Evolutionary conservation across 192 early-diverging fungal genomes (phyloP).

Genomic region (Umbelopsis sp.): DNA sequence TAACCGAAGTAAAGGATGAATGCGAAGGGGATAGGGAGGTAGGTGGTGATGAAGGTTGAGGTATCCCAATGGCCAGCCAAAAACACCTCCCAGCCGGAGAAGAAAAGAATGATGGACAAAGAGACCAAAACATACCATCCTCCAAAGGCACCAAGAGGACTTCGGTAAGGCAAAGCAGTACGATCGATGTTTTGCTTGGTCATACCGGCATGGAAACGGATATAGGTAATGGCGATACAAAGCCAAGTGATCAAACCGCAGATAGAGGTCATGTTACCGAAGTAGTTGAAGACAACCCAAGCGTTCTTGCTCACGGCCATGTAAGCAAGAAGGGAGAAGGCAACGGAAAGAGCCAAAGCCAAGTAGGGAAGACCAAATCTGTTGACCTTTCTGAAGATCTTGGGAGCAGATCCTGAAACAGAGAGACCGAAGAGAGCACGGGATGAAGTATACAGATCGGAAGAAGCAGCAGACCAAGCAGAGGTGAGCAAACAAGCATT

Average conservation of each 20-base stretch:
- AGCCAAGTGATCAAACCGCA: constrained; percentile 78
- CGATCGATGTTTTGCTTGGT: constrained; percentile 60
- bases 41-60: constrained; percentile 56
- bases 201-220: constrained; percentile 75
- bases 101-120: constrained; percentile 55
- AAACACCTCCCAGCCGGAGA: constrained; percentile 57
- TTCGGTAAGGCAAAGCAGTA: constrained; percentile 60
- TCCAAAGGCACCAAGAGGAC: constrained; percentile 66
- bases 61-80: constrained; percentile 46
- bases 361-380: constrained; percentile 56
- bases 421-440: constrained; percentile 59
- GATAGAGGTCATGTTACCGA: constrained; percentile 63
- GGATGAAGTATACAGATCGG: constrained; percentile 59
- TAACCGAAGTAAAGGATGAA: constrained; percentile 58
- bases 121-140: constrained; percentile 59
- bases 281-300: constrained; percentile 56
- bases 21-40: constrained; percentile 61
- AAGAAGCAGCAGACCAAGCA: constrained; percentile 62
- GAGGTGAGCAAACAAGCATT: constrained; percentile 62
- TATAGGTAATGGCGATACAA: constrained; percentile 71
- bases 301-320: constrained; percentile 27
- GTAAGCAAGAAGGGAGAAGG: constrained; percentile 31
- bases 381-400: constrained; percentile 38
- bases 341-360: constrained; percentile 38
- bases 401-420: constrained; percentile 54